These are phyloP conservation scores for Penicillium bovifimosum DNA, from an alignment of 495 filamentous ascomycete species.

Conservation along the genomic window DNA sequence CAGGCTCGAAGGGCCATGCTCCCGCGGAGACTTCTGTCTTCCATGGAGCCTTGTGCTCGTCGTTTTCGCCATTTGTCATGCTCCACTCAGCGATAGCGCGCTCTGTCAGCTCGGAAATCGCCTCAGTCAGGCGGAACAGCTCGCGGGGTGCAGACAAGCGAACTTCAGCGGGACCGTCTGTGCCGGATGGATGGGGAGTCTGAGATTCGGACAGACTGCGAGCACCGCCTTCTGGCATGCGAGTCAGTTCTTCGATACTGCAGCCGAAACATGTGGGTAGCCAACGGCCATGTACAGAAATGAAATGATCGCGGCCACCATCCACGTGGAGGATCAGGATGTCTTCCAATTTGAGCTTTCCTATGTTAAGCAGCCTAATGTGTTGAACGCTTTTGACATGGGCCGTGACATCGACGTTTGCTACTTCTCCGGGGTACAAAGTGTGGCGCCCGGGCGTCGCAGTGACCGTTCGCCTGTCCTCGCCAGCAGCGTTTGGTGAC, in stretches of 20 bases:
- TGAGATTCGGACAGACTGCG: conserved; percentile 39
- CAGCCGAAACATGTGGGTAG: conserved; percentile 75
- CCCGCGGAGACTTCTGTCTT: conserved; percentile 46
- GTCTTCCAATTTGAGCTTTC: conserved; percentile 63
- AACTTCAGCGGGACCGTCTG: conserved; percentile 42
- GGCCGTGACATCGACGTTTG: conserved; percentile 59
- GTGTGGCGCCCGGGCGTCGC: conserved; percentile 43
- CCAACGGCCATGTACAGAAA: conserved; percentile 75
- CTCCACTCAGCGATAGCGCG: conserved; percentile 74
- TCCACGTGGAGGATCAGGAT: conserved; percentile 84
- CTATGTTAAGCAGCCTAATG: conserved; percentile 68
- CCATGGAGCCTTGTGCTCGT: conserved; percentile 48
- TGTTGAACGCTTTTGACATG: conserved; percentile 56
- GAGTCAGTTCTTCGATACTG: conserved; percentile 75
- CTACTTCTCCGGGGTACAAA: conserved; percentile 77
- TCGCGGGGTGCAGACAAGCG: conserved; percentile 73
- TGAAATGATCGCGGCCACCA: conserved; percentile 84
- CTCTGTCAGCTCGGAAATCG: conserved; percentile 68
- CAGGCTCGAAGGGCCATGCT: conserved; percentile 70
- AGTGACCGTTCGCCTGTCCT: conserved; percentile 23
- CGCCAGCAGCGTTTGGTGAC: conserved; percentile 29
- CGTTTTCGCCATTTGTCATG: conserved; percentile 58
- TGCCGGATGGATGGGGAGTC: conserved; percentile 15
- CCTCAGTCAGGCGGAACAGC: conserved; percentile 81
- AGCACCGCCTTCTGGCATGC: conserved; percentile 72